Evolutionary conservation across 2,329 filamentous ascomycete species (phyloP).

Genomic region (Aspergillus sergii): DNA sequence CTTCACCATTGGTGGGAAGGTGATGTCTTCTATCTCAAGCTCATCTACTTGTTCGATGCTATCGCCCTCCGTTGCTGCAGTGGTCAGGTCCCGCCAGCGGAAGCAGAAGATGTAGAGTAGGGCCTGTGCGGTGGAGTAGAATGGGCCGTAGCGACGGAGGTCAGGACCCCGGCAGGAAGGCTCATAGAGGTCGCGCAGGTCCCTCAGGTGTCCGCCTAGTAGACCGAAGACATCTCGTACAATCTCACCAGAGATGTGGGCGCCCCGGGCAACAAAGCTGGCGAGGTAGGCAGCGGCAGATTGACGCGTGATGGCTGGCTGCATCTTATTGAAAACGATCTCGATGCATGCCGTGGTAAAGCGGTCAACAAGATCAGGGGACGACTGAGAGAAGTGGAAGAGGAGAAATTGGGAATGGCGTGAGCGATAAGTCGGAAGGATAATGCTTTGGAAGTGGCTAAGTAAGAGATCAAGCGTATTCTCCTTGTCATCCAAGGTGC

Average conservation of each 20-base stretch:
- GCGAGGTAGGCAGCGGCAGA: conserved; percentile 89
- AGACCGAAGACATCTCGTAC: conserved; percentile 83
- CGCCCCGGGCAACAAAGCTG: conserved; percentile 89
- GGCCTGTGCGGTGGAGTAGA: conserved; percentile 87
- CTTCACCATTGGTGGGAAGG: conserved; percentile 75
- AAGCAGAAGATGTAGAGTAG: conserved; percentile 97
- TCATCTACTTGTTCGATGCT: conserved; percentile 58
- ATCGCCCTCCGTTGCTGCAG: conserved; percentile 58
- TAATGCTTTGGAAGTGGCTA: conserved; percentile 81
- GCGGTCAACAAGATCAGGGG: conserved; percentile 74
- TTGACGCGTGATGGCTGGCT: conserved; percentile 74
- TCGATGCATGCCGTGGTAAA: conserved; percentile 80
- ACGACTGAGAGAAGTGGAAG: conserved; percentile 90
- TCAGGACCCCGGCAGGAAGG: conserved; percentile 79
- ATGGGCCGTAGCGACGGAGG: conserved; percentile 77
- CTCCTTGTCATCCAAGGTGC: conserved; percentile 68
- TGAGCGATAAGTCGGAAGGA: conserved; percentile 87
- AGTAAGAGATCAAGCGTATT: conserved; percentile 78
- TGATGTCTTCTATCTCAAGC: conserved; percentile 67
- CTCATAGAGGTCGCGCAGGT: conserved; percentile 73
- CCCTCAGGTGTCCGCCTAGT: conserved; percentile 75
- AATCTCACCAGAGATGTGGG: conserved; percentile 72
- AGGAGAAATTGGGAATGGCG: conserved; percentile 93
- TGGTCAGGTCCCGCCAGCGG: conserved; percentile 86
- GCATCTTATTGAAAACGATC: conserved; percentile 69